Evolutionary conservation across 2,329 filamentous ascomycete genomes (phyloP).

Genomic region (Trichoderma semiorbis): DNA sequence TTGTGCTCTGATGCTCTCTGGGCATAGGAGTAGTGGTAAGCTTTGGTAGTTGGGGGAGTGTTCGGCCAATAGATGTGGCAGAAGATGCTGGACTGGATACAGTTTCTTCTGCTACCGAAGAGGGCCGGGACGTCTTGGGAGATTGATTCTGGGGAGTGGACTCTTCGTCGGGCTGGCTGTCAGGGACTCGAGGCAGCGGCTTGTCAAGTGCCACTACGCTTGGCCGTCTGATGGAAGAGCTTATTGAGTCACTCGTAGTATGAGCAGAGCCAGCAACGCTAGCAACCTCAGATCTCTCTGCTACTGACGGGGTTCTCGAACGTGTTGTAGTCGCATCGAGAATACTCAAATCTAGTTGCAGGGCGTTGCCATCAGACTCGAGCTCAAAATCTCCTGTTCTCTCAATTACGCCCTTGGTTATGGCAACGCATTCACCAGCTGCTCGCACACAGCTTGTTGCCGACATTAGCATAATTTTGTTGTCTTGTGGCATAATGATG

Average conservation of each 20-base stretch:
- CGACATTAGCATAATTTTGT: conserved; percentile 68
- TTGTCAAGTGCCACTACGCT: conserved; percentile 56
- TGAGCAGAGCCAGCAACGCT: conserved; percentile 40
- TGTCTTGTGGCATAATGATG: conserved; percentile 76
- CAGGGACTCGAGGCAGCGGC: conserved; percentile 63
- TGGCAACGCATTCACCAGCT: conserved; percentile 86
- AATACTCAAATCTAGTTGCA: conserved; percentile 55
- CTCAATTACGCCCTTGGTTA: conserved; percentile 81
- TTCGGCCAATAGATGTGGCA: conserved; percentile 45
- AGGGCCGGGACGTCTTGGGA: conserved; percentile 40
- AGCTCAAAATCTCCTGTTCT: conserved; percentile 88
- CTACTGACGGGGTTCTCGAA: conserved; percentile 31
- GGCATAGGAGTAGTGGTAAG: conserved; percentile 50
- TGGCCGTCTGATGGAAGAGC: conserved; percentile 36
- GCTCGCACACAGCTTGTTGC: conserved; percentile 86
- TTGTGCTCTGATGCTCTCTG: conserved; percentile 47
- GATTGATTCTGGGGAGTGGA: conserved; percentile 30
- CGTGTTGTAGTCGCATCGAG: conserved; percentile 43
- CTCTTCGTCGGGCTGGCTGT: conserved; percentile 20
- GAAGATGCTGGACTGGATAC: conserved; percentile 45
- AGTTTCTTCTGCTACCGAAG: conserved; percentile 42
- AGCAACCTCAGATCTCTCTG: conserved; percentile 36
- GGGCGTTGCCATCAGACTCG: conserved; percentile 59
- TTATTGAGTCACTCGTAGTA: conserved; percentile 36
- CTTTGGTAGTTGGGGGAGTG: conserved; percentile 55